These are phyloP conservation scores for Penicillium sp. DNA, from an alignment of 2,329 filamentous ascomycete species.

Conservation along the genomic window DNA sequence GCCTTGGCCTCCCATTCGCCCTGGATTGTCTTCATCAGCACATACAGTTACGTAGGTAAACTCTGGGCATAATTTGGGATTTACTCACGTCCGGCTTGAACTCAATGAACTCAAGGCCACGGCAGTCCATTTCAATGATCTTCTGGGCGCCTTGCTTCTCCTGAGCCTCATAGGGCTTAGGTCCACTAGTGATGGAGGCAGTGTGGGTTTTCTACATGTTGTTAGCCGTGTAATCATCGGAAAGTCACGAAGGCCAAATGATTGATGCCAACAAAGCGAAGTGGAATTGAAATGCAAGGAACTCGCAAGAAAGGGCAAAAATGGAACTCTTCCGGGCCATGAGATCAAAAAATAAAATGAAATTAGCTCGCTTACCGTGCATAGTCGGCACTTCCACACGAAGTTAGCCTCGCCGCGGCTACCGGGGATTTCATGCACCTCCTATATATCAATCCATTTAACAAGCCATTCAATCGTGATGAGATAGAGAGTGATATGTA, in stretches of 20 bases:
- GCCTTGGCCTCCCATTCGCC: constrained; percentile 89
- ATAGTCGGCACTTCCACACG: constrained; percentile 99
- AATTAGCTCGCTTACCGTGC: constrained; percentile 63
- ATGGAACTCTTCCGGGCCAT: neutral
- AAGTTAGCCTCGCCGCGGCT: constrained; percentile 97
- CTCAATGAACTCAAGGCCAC: constrained; percentile 85
- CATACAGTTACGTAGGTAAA: neutral
- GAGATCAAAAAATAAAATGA: neutral
- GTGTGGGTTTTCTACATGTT: constrained; percentile 50
- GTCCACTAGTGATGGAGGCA: constrained; percentile 74
- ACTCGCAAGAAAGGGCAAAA: neutral
- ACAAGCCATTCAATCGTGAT: neutral
- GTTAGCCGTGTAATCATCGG: constrained; percentile 4
- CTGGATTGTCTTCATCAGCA: constrained; percentile 42
- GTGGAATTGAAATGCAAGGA: neutral
- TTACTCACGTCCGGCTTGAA: constrained; percentile 79
- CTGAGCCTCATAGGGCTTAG: constrained; percentile 61
- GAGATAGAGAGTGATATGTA: neutral
- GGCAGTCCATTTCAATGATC: constrained; percentile 87
- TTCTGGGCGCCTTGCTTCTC: constrained; percentile 65
- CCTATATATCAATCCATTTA: constrained; percentile 50
- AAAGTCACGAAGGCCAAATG: neutral
- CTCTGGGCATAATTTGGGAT: neutral
- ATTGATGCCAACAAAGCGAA: neutral
- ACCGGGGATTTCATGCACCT: constrained; percentile 84